Percentiles rank a stretch among this genome's conserved stretches.
Conservation (phyloP, 2,329 filamentous ascomycete genomes). For the Hypoxylon sp. region DNA sequence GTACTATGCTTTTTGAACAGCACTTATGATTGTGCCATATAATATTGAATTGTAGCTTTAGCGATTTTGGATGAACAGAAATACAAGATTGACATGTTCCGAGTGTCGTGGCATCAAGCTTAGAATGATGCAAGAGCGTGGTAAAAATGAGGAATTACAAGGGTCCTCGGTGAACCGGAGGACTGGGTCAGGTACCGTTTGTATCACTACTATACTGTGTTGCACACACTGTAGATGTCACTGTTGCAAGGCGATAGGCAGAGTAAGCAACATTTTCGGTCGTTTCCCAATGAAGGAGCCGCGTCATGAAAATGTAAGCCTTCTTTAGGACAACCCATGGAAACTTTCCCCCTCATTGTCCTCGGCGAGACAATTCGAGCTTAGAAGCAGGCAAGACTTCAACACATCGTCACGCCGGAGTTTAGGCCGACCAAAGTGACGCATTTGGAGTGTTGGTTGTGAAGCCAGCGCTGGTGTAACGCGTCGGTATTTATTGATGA, state of each 20-base stretch:
- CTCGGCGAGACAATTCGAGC: not conserved
- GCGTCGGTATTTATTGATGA: not conserved
- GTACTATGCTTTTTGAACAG: constrained; percentile 6
- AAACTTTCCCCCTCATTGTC: not conserved
- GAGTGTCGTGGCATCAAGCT: not conserved
- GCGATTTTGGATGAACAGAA: not conserved
- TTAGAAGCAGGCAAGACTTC: not conserved
- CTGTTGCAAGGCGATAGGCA: not conserved
- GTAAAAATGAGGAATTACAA: not conserved
- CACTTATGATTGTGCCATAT: constrained; percentile 31
- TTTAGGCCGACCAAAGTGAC: constrained; percentile 8
- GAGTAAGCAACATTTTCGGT: not conserved
- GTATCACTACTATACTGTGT: not conserved
- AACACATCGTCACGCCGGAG: constrained; percentile 8
- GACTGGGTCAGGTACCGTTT: not conserved
- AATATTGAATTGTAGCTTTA: not conserved
- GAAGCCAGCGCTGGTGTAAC: constrained; percentile 4
- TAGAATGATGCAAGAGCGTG: constrained; percentile 8
- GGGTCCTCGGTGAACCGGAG: not conserved
- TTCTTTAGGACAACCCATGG: constrained; percentile 2
- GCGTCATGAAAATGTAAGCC: constrained; percentile 10
- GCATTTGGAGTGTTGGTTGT: constrained; percentile 2
- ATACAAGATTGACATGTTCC: not conserved
- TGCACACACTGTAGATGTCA: not conserved
- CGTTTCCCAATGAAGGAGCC: not conserved